Conservation (phyloP, 176 grass and related monocot species). For the Calamus simplicifolius region DNA sequence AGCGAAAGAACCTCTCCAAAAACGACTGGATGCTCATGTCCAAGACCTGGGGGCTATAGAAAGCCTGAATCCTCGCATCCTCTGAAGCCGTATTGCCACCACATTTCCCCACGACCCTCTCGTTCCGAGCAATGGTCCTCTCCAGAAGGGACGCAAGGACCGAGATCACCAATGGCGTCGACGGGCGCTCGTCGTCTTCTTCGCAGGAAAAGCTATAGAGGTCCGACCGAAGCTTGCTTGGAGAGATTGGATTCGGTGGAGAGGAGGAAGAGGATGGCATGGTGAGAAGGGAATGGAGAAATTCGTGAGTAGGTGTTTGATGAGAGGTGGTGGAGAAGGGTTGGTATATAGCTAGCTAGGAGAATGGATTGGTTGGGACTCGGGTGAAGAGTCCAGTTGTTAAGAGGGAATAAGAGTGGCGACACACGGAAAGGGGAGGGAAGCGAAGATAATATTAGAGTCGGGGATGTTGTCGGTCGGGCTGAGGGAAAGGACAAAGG, state of each 20-base stretch:
- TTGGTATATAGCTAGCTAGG: slow-evolving; percentile 8
- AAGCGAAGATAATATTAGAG: slow-evolving; percentile 1
- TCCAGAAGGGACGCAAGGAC: slow-evolving; percentile 82
- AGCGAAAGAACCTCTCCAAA: slow-evolving; percentile 60
- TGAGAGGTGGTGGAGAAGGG: neutral
- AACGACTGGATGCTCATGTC: slow-evolving; percentile 65
- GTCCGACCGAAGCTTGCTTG: slow-evolving; percentile 25
- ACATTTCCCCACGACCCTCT: slow-evolving; percentile 14
- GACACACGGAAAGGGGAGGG: neutral
- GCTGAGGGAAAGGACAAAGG: slow-evolving; percentile 12
- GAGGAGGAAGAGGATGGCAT: neutral
- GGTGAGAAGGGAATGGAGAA: neutral
- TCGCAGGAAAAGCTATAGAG: slow-evolving; percentile 25
- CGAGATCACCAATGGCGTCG: slow-evolving; percentile 37
- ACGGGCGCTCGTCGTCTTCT: slow-evolving; percentile 22
- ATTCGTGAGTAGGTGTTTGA: slow-evolving; percentile 4
- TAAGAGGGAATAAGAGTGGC: too few species aligned
- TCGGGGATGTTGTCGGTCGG: neutral
- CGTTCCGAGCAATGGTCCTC: slow-evolving; percentile 62
- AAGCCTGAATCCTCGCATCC: slow-evolving; percentile 23
- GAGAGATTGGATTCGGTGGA: slow-evolving; percentile 10
- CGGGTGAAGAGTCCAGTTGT: too few species aligned
- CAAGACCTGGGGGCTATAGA: slow-evolving; percentile 47
- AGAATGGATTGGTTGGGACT: too few species aligned
- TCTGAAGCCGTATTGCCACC: neutral